Conservation (phyloP, 768 basidiomycete genomes). For the Leccinum ochraceum region DNA sequence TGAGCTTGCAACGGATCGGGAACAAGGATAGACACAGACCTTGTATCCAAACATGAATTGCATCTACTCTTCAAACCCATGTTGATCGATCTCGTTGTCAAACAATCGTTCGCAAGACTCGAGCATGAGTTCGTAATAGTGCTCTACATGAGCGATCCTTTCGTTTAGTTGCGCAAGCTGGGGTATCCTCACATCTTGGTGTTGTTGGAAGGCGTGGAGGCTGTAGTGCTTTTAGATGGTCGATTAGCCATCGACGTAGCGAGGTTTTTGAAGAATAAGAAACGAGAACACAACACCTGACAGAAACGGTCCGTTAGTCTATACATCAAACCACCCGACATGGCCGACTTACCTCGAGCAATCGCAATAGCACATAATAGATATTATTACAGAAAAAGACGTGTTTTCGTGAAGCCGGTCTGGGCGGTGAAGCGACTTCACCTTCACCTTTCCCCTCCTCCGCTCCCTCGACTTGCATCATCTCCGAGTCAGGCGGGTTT, state of each 20-base stretch:
- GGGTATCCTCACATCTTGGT: conserved; percentile 26
- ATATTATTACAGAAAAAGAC: conserved; percentile 89
- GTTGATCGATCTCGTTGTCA: conserved; percentile 88
- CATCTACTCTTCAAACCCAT: conserved; percentile 88
- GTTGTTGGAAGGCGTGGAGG: conserved; percentile 25
- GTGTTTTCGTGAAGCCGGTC: conserved; percentile 43
- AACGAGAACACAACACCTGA: conserved; percentile 80
- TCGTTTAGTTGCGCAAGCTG: no score
- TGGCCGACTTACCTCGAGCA: conserved; percentile 70
- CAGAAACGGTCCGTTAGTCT: conserved; percentile 2
- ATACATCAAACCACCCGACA: background rate
- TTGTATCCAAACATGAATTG: conserved; percentile 83
- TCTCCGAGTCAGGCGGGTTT: conserved; percentile 44
- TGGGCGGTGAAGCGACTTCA: conserved; percentile 24
- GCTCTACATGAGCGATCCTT: conserved; percentile 16
- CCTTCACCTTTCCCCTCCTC: conserved; percentile 31
- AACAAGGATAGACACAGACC: conserved; percentile 39
- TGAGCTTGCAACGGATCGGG: conserved; percentile 3
- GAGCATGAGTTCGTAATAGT: conserved; percentile 76
- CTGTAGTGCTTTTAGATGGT: conserved; percentile 6
- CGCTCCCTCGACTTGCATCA: conserved; percentile 34
- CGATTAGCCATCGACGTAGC: conserved; percentile 46
- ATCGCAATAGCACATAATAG: conserved; percentile 82
- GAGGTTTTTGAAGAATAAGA: conserved; percentile 80
- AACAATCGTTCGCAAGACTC: conserved; percentile 86